A percentile compares a stretch with the other conserved stretches of the same genome.
These are phyloP conservation scores for Royoungia palumana DNA, from an alignment of 768 basidiomycete genomes.

Conservation along the genomic window DNA sequence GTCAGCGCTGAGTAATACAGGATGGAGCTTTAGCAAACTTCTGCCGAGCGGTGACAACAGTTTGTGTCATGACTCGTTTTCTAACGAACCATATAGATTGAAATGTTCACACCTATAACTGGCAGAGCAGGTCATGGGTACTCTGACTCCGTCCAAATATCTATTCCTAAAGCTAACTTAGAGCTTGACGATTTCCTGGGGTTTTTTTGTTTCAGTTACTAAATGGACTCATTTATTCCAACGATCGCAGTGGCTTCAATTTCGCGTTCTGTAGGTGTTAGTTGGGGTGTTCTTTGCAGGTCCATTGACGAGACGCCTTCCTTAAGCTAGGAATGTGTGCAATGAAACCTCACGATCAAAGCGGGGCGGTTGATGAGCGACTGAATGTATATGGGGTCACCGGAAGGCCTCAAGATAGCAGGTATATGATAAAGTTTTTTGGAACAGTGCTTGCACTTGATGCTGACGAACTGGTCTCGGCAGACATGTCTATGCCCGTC, in stretches of 20 bases:
- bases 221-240: background rate
- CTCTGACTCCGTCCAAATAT: too few relatives aligned
- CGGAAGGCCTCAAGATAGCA: constrained; percentile 54
- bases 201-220: background rate
- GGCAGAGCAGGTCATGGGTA: too few relatives aligned
- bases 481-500: constrained; percentile 36
- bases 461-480: background rate
- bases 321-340: constrained; percentile 60
- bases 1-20: too few relatives aligned
- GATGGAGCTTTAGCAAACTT: too few relatives aligned
- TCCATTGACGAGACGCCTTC: background rate
- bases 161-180: too few relatives aligned
- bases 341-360: constrained; percentile 58
- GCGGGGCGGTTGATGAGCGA: constrained; percentile 60
- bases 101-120: too few relatives aligned
- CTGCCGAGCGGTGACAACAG: too few relatives aligned
- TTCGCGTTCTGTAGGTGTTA: constrained; percentile 16
- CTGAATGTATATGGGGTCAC: constrained; percentile 67
- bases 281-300: too few relatives aligned
- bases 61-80: too few relatives aligned
- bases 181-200: too few relatives aligned
- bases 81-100: too few relatives aligned
- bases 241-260: constrained; percentile 1
- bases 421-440: constrained; percentile 30
- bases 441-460: background rate